These are phyloP conservation scores for Metrosideros polymorpha DNA, from an alignment of 441 rosid genomes.

Conservation along the genomic window DNA sequence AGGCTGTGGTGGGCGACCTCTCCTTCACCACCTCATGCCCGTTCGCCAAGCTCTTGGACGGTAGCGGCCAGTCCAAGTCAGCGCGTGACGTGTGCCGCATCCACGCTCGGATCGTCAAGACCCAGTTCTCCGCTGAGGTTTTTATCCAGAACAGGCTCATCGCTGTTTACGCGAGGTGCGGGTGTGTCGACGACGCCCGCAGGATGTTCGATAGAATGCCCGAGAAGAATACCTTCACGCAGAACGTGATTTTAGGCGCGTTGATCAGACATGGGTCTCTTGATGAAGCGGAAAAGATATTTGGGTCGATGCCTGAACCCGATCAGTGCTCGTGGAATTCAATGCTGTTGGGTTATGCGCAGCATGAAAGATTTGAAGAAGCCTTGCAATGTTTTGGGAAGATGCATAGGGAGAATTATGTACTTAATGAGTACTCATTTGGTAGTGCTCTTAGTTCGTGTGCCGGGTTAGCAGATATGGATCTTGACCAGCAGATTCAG, in stretches of 20 bases:
- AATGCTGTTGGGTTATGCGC: conserved; percentile 63
- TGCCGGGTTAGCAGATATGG: conserved; percentile 30
- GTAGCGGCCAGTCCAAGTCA: conserved; percentile 34
- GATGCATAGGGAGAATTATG: conserved; percentile 48
- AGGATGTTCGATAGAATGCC: conserved; percentile 59
- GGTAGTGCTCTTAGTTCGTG: conserved; percentile 68
- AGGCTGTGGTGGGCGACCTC: conserved; percentile 20
- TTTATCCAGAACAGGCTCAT: conserved; percentile 61
- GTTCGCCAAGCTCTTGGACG: conserved; percentile 52
- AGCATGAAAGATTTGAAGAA: conserved; percentile 41
- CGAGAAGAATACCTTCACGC: conserved; percentile 38
- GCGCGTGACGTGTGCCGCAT: conserved; percentile 23
- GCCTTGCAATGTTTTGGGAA: conserved; percentile 41
- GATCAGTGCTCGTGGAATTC: conserved; percentile 82
- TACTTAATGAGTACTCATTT: conserved; percentile 47
- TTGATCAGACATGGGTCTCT: conserved; percentile 36
- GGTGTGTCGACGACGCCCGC: conserved; percentile 33
- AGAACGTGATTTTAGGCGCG: conserved; percentile 46
- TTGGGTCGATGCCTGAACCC: conserved; percentile 36
- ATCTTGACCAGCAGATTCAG: conserved; percentile 53
- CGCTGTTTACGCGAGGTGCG: conserved; percentile 44
- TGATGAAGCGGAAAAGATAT: conserved; percentile 37
- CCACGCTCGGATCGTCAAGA: conserved; percentile 46
- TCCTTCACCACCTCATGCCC: conserved; percentile 36
- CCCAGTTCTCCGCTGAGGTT: conserved; percentile 31